phyloP scores from a whole-genome alignment of 2,329 filamentous ascomycete genomes.

The Graphilbum fragrans region DNA sequence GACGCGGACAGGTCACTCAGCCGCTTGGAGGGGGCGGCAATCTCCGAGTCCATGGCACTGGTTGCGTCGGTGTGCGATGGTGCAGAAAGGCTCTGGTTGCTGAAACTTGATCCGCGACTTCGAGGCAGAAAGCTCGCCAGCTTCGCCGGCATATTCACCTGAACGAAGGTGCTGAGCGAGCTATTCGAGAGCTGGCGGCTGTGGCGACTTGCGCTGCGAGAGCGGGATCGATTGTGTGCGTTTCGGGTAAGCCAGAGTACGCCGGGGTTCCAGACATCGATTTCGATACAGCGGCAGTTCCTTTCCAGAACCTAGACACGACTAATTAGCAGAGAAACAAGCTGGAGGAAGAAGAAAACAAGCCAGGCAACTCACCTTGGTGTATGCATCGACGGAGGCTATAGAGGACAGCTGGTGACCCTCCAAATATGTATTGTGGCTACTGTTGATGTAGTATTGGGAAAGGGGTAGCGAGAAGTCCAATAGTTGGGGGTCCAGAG shows the following conservation, averaged over 20 bases:
- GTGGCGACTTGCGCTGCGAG: slow-evolving; percentile 32
- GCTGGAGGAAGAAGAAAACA: too few species aligned
- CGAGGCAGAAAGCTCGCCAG: slow-evolving; percentile 16
- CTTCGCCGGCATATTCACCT: too few species aligned
- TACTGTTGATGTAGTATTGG: slow-evolving; percentile 90
- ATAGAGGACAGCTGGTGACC: slow-evolving; percentile 76
- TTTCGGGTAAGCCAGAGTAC: slow-evolving; percentile 21
- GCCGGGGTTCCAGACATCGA: slow-evolving; percentile 81
- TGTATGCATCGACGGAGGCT: slow-evolving; percentile 68
- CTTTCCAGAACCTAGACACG: slow-evolving; percentile 50
- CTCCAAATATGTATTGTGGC: slow-evolving; percentile 85
- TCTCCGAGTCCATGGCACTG: not conserved
- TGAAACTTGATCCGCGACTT: slow-evolving; percentile 27
- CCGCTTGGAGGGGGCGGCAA: not conserved
- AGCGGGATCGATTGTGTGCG: slow-evolving; percentile 19
- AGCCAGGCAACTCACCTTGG: slow-evolving; percentile 48
- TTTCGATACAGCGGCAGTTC: slow-evolving; percentile 83
- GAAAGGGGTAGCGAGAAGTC: slow-evolving; percentile 60
- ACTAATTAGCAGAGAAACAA: too few species aligned
- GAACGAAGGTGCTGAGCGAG: slow-evolving; percentile 20
- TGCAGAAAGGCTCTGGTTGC: slow-evolving; percentile 10
- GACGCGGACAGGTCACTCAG: slow-evolving; percentile 3
- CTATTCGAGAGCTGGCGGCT: slow-evolving; percentile 30
- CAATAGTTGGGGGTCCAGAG: slow-evolving; percentile 22
- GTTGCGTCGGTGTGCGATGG: not conserved